phyloP scores from a whole-genome alignment of 768 basidiomycete species.

The Mycena chlorophos region DNA sequence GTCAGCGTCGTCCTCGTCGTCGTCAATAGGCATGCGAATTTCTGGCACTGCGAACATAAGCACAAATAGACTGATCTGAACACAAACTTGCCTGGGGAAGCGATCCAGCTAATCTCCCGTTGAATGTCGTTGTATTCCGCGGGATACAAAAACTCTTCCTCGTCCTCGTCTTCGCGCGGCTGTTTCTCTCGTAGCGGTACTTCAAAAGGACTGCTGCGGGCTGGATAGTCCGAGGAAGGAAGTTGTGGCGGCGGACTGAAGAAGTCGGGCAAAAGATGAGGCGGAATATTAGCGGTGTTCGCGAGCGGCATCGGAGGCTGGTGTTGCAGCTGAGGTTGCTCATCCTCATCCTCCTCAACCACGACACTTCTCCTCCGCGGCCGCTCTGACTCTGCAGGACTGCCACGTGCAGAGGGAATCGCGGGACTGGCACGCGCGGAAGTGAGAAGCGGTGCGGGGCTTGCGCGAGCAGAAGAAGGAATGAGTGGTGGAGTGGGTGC shows the following conservation, averaged over 20 bases:
- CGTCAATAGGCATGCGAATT: slow-evolving; percentile 62
- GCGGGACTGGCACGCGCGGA: slow-evolving; percentile 1
- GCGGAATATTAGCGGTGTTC: slow-evolving; percentile 7
- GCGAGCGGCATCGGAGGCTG: slow-evolving; percentile 39
- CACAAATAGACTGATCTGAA: not conserved
- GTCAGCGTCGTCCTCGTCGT: slow-evolving; percentile 54
- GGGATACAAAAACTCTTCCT: slow-evolving; percentile 66
- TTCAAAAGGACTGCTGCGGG: slow-evolving; percentile 71
- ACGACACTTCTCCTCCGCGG: slow-evolving; percentile 61
- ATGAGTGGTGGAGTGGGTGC: slow-evolving; percentile 24
- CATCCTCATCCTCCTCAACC: slow-evolving; percentile 71
- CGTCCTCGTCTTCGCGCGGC: slow-evolving; percentile 62
- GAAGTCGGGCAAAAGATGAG: slow-evolving; percentile 8
- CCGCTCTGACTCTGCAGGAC: slow-evolving; percentile 35
- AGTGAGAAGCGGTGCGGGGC: slow-evolving; percentile 1
- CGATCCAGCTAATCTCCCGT: slow-evolving; percentile 76
- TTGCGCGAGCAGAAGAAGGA: slow-evolving; percentile 12
- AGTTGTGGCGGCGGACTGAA: slow-evolving; percentile 16
- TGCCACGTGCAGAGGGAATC: not conserved
- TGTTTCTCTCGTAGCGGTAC: slow-evolving; percentile 67
- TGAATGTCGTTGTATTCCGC: slow-evolving; percentile 55
- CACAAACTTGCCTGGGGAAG: slow-evolving; percentile 64
- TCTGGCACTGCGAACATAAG: slow-evolving; percentile 49
- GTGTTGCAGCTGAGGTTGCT: slow-evolving; percentile 44
- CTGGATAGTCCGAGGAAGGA: slow-evolving; percentile 57